phyloP scores from a whole-genome alignment of 1,284 basidiomycete genomes.

The Crepidotus sp. region DNA sequence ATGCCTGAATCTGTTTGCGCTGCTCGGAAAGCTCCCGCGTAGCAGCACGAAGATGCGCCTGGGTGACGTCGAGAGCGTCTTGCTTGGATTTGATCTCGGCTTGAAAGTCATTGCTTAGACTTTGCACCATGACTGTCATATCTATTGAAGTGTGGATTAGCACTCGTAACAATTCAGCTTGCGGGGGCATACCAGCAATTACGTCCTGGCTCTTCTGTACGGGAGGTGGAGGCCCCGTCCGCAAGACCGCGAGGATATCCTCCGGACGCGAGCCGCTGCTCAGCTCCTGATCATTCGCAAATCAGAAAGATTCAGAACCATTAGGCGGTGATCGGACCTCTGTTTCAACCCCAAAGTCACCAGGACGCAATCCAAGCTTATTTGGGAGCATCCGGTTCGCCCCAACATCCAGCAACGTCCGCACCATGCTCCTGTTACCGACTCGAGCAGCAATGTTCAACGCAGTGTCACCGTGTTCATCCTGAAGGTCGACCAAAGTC shows the following conservation, averaged over 20 bases:
- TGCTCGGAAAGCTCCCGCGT: slow-evolving; percentile 88
- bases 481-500: slow-evolving; percentile 84
- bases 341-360: slow-evolving; percentile 89
- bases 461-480: slow-evolving; percentile 94
- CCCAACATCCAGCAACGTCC: slow-evolving; percentile 85
- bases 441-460: slow-evolving; percentile 92
- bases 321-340: slow-evolving; percentile 48
- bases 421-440: slow-evolving; percentile 83
- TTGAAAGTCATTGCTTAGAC: slow-evolving; percentile 71
- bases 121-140: slow-evolving; percentile 78
- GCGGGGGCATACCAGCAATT: slow-evolving; percentile 53
- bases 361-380: slow-evolving; percentile 86
- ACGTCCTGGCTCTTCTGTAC: slow-evolving; percentile 88
- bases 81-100: slow-evolving; percentile 82
- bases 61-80: slow-evolving; percentile 77
- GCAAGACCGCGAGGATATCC: slow-evolving; percentile 62
- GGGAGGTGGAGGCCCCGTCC: slow-evolving; percentile 61
- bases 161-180: background rate
- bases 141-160: slow-evolving; percentile 37
- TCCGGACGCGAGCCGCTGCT: slow-evolving; percentile 64
- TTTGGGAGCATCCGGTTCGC: slow-evolving; percentile 90
- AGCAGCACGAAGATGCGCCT: slow-evolving; percentile 79
- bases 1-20: slow-evolving; percentile 71
- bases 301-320: background rate
- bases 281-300: slow-evolving; percentile 43